Percentiles rank a stretch among this genome's conserved stretches.
Conservation (phyloP, 2,329 filamentous ascomycete genomes). For the Penicillium occitanis region DNA sequence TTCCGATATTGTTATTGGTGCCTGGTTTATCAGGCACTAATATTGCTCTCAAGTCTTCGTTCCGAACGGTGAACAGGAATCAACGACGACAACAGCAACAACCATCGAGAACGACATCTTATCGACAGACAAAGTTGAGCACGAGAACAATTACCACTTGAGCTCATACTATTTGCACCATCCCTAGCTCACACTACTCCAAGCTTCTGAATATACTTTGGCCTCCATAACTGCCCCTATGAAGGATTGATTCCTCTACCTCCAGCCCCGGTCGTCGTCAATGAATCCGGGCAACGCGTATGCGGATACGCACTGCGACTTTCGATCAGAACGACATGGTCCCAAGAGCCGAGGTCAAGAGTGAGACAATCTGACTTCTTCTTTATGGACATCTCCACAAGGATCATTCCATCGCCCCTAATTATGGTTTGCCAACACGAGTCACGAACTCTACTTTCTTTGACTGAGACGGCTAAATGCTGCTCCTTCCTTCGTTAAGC, state of each 20-base stretch:
- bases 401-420: background rate
- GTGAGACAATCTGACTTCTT: background rate
- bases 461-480: background rate
- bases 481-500: background rate
- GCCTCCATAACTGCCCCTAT: background rate
- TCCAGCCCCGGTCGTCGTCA: background rate
- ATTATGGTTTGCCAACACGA: background rate
- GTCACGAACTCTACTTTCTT: background rate
- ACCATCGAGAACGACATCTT: background rate
- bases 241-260: background rate
- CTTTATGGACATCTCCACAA: background rate
- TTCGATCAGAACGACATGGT: background rate
- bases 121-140: background rate
- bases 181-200: background rate
- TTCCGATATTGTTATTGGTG: background rate
- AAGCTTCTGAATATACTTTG: background rate
- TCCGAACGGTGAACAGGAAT: background rate
- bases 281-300: background rate
- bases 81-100: background rate
- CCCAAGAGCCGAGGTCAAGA: background rate
- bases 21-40: conserved; percentile 3
- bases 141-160: background rate
- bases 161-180: background rate
- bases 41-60: background rate
- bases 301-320: background rate